Percentiles rank a stretch among this genome's conserved stretches.
phyloP scores from a whole-genome alignment of 176 grass and related monocot genomes.

The Aegilops sharonensis region DNA sequence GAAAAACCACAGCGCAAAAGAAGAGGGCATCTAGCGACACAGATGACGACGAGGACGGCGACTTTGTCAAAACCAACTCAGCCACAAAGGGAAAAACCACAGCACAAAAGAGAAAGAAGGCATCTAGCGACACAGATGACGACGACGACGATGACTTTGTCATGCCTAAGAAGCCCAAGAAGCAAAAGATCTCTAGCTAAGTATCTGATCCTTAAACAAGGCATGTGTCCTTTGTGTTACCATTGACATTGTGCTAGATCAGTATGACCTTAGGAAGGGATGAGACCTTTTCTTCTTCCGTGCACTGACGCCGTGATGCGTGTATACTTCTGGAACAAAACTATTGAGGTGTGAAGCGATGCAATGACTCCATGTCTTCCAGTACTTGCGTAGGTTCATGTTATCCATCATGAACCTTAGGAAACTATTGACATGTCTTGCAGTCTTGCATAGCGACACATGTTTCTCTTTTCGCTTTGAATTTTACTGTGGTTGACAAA shows the following conservation, averaged over 20 bases:
- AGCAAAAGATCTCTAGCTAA: constrained; percentile 48
- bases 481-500: background rate
- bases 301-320: background rate
- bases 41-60: constrained; percentile 32
- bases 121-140: constrained; percentile 23
- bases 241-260: constrained; percentile 23
- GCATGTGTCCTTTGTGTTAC: background rate
- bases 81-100: constrained; percentile 23
- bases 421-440: no score
- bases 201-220: constrained; percentile 12
- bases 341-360: background rate
- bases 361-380: background rate
- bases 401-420: no score
- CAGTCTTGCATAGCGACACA: background rate
- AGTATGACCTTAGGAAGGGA: constrained; percentile 14
- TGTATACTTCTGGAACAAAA: background rate
- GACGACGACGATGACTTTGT: constrained; percentile 42
- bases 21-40: constrained; percentile 44
- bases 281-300: constrained; percentile 16
- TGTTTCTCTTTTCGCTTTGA: background rate
- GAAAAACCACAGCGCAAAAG: constrained; percentile 32
- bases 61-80: constrained; percentile 29
- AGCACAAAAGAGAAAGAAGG: constrained; percentile 46
- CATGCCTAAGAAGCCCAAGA: constrained; percentile 29
- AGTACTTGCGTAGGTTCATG: background rate